A percentile compares a stretch with the other conserved stretches of the same genome.
phyloP scores from a whole-genome alignment of 306 rosid species.

The Quercus engelmannii region DNA sequence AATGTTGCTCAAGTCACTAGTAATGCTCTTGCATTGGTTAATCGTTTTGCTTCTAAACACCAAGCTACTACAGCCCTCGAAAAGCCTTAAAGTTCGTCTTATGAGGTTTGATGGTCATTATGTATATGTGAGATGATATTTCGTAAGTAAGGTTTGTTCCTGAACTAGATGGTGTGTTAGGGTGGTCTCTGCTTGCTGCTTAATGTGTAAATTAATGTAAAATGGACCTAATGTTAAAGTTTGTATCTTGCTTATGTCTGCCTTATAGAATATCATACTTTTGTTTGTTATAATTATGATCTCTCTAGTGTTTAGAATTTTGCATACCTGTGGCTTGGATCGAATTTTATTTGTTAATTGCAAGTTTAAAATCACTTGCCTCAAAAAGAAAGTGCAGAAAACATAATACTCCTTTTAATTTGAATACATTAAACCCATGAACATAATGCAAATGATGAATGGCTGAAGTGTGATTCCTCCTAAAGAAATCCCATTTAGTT shows the following conservation, averaged over 20 bases:
- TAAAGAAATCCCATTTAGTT: background rate
- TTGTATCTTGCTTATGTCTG: background rate
- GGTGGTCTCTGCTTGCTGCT: background rate
- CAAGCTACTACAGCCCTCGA: background rate
- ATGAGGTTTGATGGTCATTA: background rate
- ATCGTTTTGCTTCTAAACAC: slow-evolving; percentile 52
- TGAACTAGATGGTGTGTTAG: slow-evolving; percentile 1
- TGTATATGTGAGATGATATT: background rate
- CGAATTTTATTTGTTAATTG: no score
- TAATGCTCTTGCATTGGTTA: slow-evolving; percentile 75
- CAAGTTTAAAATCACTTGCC: no score
- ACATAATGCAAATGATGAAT: background rate
- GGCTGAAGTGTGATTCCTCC: background rate
- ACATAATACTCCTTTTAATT: no score
- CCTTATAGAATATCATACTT: background rate
- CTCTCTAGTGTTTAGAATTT: no score
- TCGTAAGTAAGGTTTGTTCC: background rate
- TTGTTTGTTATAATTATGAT: background rate
- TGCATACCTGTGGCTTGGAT: no score
- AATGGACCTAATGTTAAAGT: background rate
- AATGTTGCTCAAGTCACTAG: slow-evolving; percentile 75
- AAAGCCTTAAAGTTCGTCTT: slow-evolving; percentile 1
- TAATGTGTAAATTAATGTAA: slow-evolving; percentile 2
- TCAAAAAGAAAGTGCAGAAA: no score
- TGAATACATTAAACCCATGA: background rate